phyloP scores from a whole-genome alignment of 169 alveolate species.

The Cryptosporidium sp. region DNA sequence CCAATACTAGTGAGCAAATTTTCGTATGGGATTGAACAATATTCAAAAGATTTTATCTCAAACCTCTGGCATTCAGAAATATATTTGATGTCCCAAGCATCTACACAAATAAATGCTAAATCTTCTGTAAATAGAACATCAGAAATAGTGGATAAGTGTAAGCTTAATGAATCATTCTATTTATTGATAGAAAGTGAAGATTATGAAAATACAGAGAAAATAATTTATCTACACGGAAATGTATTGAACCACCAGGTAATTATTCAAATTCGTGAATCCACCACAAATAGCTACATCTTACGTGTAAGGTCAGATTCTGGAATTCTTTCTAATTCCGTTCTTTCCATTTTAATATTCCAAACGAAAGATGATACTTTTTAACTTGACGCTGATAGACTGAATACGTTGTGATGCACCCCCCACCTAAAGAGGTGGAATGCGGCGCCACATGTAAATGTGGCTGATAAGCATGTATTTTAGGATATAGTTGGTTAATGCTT shows the following conservation, averaged over 20 bases:
- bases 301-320: conserved; percentile 73
- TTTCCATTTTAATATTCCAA: conserved; percentile 35
- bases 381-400: conserved; percentile 67
- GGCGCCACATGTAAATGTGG: conserved; percentile 78
- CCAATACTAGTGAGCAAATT: conserved; percentile 62
- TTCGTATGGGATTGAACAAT: neutral
- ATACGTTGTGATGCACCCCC: conserved; percentile 72
- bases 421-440: conserved; percentile 71
- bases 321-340: conserved; percentile 28
- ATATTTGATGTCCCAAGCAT: conserved; percentile 35
- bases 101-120: neutral
- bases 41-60: neutral
- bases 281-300: neutral
- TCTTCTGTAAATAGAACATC: neutral
- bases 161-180: conserved; percentile 39
- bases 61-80: conserved; percentile 65
- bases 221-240: conserved; percentile 37
- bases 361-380: conserved; percentile 3
- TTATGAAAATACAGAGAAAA: neutral
- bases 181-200: conserved; percentile 9
- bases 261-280: conserved; percentile 17
- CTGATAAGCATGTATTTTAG: conserved; percentile 47
- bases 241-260: conserved; percentile 16
- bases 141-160: conserved; percentile 16
- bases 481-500: conserved; percentile 21